Percentiles rank a stretch among this genome's conserved stretches.
Evolutionary conservation across 2,329 filamentous ascomycete species (phyloP).

Genomic region (Setomelanomma holmii): DNA sequence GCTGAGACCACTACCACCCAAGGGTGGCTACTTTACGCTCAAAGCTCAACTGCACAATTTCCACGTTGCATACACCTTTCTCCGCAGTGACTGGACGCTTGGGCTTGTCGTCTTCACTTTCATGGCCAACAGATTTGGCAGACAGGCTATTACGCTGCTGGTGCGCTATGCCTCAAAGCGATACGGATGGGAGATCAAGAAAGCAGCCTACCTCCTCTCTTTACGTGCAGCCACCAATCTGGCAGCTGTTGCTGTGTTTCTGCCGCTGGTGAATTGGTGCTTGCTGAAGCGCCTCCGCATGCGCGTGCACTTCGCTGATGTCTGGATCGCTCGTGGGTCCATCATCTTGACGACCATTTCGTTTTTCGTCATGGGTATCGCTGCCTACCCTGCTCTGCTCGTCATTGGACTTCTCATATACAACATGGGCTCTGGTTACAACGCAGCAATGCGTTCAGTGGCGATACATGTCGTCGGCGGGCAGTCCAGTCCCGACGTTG

Average conservation of each 20-base stretch:
- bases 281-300: conserved; percentile 47
- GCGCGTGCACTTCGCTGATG: conserved; percentile 52
- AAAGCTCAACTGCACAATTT: conserved; percentile 45
- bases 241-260: conserved; percentile 54
- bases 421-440: conserved; percentile 58
- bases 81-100: conserved; percentile 51
- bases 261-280: conserved; percentile 52
- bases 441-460: conserved; percentile 55
- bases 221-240: conserved; percentile 58
- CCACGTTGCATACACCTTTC: conserved; percentile 47
- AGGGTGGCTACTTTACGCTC: conserved; percentile 26
- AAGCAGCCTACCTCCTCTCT: conserved; percentile 51
- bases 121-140: conserved; percentile 57
- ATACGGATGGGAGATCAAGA: conserved; percentile 57
- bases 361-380: conserved; percentile 56
- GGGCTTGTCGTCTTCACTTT: conserved; percentile 54
- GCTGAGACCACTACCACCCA: conserved; percentile 11
- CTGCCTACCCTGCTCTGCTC: conserved; percentile 52
- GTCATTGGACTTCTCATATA: conserved; percentile 56
- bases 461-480: conserved; percentile 58
- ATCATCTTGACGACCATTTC: conserved; percentile 54
- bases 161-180: conserved; percentile 62
- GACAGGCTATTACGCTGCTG: conserved; percentile 56
- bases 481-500: conserved; percentile 52
- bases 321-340: conserved; percentile 55